These are phyloP conservation scores for Paecilomyces sp. DNA, from an alignment of 2,329 filamentous ascomycete genomes.

Conservation along the genomic window DNA sequence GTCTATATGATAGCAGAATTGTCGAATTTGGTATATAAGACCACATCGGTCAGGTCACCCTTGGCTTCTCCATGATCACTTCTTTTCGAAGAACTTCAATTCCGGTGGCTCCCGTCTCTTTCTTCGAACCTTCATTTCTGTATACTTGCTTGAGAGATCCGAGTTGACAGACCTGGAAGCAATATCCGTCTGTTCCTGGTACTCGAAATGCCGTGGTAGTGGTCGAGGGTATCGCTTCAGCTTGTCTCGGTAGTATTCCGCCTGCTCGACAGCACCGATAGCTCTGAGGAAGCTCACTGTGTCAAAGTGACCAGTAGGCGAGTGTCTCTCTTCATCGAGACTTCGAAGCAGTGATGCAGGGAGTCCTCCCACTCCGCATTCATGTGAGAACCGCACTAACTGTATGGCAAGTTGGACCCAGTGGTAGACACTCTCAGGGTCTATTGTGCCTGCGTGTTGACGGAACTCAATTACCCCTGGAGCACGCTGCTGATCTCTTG, in stretches of 20 bases:
- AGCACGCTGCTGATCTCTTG: not conserved
- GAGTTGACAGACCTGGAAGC: not conserved
- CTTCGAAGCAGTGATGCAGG: conserved; percentile 1
- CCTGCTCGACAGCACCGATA: conserved; percentile 4
- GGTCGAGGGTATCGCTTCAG: not conserved
- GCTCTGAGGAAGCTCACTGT: not conserved
- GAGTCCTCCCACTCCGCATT: conserved; percentile 3
- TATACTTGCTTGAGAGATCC: not conserved
- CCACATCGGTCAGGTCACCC: not conserved
- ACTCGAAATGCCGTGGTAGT: not conserved
- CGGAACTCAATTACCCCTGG: conserved; percentile 21
- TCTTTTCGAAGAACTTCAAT: not conserved
- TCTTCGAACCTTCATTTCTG: not conserved
- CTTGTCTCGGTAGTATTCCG: conserved; percentile 2
- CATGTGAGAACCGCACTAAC: conserved; percentile 7
- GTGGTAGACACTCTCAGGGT: conserved; percentile 13
- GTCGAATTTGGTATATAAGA: not conserved
- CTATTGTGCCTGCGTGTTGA: conserved; percentile 18
- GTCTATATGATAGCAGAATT: not conserved
- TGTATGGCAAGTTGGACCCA: conserved; percentile 18
- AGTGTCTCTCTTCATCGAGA: not conserved
- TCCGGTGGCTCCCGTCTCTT: not conserved
- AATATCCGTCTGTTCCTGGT: not conserved
- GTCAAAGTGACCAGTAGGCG: not conserved
- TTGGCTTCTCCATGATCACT: not conserved